Conservation (phyloP, 139 green algal species). For the Desmodesmus armatus region DNA sequence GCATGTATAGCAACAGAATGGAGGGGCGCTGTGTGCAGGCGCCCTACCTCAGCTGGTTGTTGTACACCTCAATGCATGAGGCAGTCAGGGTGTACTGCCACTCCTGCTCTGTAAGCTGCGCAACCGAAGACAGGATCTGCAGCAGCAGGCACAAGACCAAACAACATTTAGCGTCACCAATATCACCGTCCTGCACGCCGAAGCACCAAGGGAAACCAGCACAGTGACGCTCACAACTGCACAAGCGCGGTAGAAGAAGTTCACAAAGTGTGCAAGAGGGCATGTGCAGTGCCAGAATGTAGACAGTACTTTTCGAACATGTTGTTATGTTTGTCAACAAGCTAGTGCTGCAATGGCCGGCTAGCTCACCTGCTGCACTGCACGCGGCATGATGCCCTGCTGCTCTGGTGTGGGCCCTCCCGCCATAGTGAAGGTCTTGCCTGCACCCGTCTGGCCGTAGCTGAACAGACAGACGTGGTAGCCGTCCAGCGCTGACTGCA, state of each 20-base stretch:
- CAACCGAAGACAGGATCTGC: conserved; percentile 78
- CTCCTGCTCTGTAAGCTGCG: conserved; percentile 69
- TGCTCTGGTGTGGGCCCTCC: conserved; percentile 25
- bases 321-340: too few species aligned
- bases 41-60: conserved; percentile 81
- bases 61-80: conserved; percentile 96
- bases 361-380: conserved; percentile 86
- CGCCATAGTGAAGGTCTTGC: conserved; percentile 99
- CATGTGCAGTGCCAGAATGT: too few species aligned
- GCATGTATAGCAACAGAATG: too few species aligned
- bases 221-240: too few species aligned
- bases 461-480: conserved; percentile 99
- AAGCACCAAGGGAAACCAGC: too few species aligned
- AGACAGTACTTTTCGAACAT: not conserved
- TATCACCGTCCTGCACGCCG: not conserved
- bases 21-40: too few species aligned
- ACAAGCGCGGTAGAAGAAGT: too few species aligned
- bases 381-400: conserved; percentile 91
- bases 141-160: conserved; percentile 22
- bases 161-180: not conserved
- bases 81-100: conserved; percentile 92
- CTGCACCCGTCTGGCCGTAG: conserved; percentile 97
- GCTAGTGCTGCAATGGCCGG: too few species aligned
- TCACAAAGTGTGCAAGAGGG: too few species aligned
- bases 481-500: conserved; percentile 96